Conservation (phyloP, 2,329 filamentous ascomycete genomes). For the Alternaria rosae region DNA sequence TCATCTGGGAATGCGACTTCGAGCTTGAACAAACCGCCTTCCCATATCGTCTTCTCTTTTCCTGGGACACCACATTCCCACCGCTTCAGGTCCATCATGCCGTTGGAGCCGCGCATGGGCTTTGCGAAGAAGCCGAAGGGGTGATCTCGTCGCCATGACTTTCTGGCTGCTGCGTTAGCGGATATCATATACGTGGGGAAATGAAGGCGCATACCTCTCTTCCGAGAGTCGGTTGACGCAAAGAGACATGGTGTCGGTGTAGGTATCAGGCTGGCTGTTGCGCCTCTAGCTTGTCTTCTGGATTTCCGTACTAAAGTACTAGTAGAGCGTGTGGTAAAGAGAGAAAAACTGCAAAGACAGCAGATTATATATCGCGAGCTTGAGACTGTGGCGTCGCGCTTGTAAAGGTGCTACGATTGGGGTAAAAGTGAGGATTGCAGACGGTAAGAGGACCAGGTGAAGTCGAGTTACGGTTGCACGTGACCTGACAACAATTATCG, state of each 20-base stretch:
- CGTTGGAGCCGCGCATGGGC: constrained; percentile 78
- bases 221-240: constrained; percentile 74
- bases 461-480: constrained; percentile 26
- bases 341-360: neutral
- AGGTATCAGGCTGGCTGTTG: constrained; percentile 7
- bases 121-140: constrained; percentile 98
- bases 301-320: neutral
- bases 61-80: constrained; percentile 98
- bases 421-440: constrained; percentile 26
- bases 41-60: constrained; percentile 97
- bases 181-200: neutral
- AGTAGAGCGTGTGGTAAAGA: neutral
- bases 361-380: neutral
- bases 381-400: constrained; percentile 1
- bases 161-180: constrained; percentile 63
- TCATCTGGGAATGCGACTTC: constrained; percentile 94
- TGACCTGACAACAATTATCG: constrained; percentile 29
- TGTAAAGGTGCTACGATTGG: neutral
- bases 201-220: constrained; percentile 40
- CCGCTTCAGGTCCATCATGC: constrained; percentile 87
- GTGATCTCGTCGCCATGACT: constrained; percentile 96
- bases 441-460: constrained; percentile 16
- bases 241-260: constrained; percentile 71
- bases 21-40: constrained; percentile 95
- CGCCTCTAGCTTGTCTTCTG: constrained; percentile 4